A percentile compares a stretch with the other conserved stretches of the same genome.
phyloP scores from a whole-genome alignment of 2,329 filamentous ascomycete genomes.

The Claviceps humidiphila region DNA sequence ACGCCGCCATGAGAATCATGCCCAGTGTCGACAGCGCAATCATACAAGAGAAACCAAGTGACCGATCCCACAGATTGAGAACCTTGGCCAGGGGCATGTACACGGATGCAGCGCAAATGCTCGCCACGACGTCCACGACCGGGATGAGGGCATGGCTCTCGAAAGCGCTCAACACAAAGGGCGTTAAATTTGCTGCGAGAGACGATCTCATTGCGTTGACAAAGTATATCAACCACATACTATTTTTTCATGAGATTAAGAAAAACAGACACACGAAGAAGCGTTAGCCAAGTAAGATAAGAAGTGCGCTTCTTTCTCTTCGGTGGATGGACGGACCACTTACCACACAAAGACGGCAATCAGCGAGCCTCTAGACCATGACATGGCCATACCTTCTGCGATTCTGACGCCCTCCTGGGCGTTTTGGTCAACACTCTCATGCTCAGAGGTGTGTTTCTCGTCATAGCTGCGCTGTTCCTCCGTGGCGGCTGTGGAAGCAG shows the following conservation, averaged over 20 bases:
- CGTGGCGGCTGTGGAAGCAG: not conserved
- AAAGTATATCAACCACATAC: slow-evolving; percentile 6
- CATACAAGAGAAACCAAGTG: slow-evolving; percentile 44
- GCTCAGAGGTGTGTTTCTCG: not conserved
- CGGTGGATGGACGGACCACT: not conserved
- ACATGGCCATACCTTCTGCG: slow-evolving; percentile 2
- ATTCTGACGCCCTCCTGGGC: slow-evolving; percentile 2
- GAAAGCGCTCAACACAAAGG: slow-evolving; percentile 26
- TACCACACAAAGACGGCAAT: slow-evolving; percentile 3
- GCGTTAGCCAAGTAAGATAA: no score
- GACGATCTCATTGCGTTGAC: slow-evolving; percentile 3
- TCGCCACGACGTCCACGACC: slow-evolving; percentile 39
- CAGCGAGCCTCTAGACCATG: slow-evolving; percentile 1
- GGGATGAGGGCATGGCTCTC: slow-evolving; percentile 38
- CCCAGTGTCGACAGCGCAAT: slow-evolving; percentile 31
- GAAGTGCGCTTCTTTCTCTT: no score
- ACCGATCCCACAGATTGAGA: slow-evolving; percentile 49
- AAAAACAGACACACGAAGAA: not conserved
- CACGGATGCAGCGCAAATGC: slow-evolving; percentile 41
- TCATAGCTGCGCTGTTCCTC: not conserved
- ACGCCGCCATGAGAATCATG: slow-evolving; percentile 49
- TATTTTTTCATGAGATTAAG: not conserved
- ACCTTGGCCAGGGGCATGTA: slow-evolving; percentile 51
- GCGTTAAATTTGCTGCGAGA: not conserved
- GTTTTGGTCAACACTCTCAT: not conserved